phyloP scores from a whole-genome alignment of 805 yeast species.

The Scheffersomyces coipomensis region DNA sequence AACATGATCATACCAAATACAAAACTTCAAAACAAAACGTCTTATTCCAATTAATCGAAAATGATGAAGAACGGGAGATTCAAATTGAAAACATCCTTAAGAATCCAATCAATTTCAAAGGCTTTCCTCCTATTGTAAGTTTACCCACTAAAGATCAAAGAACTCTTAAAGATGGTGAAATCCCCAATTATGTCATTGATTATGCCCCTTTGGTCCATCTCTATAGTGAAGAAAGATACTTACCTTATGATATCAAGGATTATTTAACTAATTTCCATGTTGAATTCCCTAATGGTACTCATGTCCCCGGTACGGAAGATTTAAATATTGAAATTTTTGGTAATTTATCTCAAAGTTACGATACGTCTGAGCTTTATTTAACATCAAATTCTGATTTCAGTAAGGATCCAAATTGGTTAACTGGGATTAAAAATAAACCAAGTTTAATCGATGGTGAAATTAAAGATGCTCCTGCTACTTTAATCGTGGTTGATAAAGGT shows the following conservation, averaged over 20 bases:
- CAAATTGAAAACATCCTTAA: slow-evolving; percentile 6
- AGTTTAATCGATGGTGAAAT: slow-evolving; percentile 69
- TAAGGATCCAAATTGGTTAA: slow-evolving; percentile 75
- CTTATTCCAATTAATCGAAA: background rate
- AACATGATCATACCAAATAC: background rate
- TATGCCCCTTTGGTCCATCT: slow-evolving; percentile 78
- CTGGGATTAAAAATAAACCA: slow-evolving; percentile 70
- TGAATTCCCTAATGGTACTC: slow-evolving; percentile 49
- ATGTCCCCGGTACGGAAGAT: slow-evolving; percentile 26
- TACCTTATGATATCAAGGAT: slow-evolving; percentile 77
- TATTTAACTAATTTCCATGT: slow-evolving; percentile 68
- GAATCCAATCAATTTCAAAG: slow-evolving; percentile 7
- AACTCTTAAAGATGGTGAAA: slow-evolving; percentile 48
- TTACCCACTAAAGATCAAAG: slow-evolving; percentile 30
- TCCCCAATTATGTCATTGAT: slow-evolving; percentile 63
- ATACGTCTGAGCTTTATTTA: slow-evolving; percentile 46
- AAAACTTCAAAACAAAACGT: background rate
- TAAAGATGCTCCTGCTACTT: slow-evolving; percentile 72
- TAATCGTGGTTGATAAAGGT: slow-evolving; percentile 87
- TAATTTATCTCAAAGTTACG: slow-evolving; percentile 19
- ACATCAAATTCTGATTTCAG: slow-evolving; percentile 72
- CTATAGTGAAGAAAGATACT: slow-evolving; percentile 83
- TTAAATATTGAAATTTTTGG: slow-evolving; percentile 34
- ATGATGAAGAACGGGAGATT: slow-evolving; percentile 6
- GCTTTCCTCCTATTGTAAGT: slow-evolving; percentile 39